Base-by-base conservation (phyloP, 192 early-diverging fungal genomes). In the Backusella tarrabulga region DNA sequence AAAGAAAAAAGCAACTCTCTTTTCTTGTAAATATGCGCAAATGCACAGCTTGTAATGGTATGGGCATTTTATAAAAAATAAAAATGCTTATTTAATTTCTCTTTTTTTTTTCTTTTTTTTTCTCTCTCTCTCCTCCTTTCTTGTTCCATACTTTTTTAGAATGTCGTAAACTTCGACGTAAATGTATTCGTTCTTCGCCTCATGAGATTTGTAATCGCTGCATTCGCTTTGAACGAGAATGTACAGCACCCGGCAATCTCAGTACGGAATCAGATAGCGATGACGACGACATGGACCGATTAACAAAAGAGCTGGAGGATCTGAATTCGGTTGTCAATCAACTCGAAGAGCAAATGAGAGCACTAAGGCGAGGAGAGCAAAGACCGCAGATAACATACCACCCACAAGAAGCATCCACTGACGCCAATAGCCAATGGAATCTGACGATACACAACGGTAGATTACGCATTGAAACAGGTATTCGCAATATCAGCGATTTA, bases 161-260 rank as follows among this genome's bases (percentile, higher is more conserved):
- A 63, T 63, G 56, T 4, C 56, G 56, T 29, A 63, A 63, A 63
- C 56, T 63, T 63, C 56, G 56, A 63, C 56, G 56, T 29, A 63
- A 63, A 63, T 63, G 56, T 11, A 12, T 63, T 63, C 56, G 56
- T 5, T 63, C 56, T 63, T 63, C 56, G 7, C 56, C 56, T 29
- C 29, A 63, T 1, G 56, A 63, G 7, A 63, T 63, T 11, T 63
- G 56, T 14, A 63, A 63, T 63, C 56, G 56, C 1, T 63, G 56
- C 12, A 14, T 63, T 29, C 56, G 56, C 4, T 63, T 63, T 63
- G 56, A 63, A 14, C 21, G 56, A 14, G 56, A 63, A 63, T 63
- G 56, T 23, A 63, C 56, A 29, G 56, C 56, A 29, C 23, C 56
- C 29, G 56, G 56, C 12, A 12, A 63, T 4, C 0, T 63, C 11